Evolutionary conservation across 257 asterid species (phyloP), one percentile per base, ranked within the genome.

Genomic region (Solanum megistacrolobum): DNA sequence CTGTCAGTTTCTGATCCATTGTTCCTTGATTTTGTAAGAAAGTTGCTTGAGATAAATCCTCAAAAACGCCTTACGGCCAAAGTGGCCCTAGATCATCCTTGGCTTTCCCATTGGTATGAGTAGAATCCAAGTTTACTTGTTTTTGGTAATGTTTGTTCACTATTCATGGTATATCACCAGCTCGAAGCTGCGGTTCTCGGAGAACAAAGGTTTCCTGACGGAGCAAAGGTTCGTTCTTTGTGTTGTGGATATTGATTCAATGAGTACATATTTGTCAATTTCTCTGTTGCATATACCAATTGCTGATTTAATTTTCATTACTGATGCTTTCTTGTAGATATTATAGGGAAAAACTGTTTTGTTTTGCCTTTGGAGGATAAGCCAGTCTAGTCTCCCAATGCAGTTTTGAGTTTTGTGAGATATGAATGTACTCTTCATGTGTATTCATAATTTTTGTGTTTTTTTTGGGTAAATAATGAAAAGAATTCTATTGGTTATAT

Each of bases 11-110:
- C 93, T 1, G 98, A 96, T 83, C 84, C 92, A 21, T 13, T 89
- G 14, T 95, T 96, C 88, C n/a, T 94, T 4, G 93, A 94, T 68
- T 96, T 96, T 83, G 52, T 96, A 13, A 92, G 89, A 74, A 87
- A 86, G 87, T 88, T 95, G 94, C 98, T 96, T 34, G 93, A 95
- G 93, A 93, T 93, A 79, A 93, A 95, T 90, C 98, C 98, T 6
- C 41, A 88, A 89, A 92, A 92, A 87, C 97, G 99, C 21, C 95
- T 94, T 0, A 93, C 93, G 20, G 99, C 98, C 4, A 83, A 89
- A 81, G 95, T 95, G 91, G 99, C 98, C 32, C 89, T 96, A 25
- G 78, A 84, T 74, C 99, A 96, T 87, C 98, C 98, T 16, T 96
- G 99, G 99, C 94, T 96, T 86, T 91, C 94, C 36, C 90, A 86